These are phyloP conservation scores for Stephania japonica DNA, from an alignment of 164 flowering plant genomes.

Conservation along the genomic window DNA sequence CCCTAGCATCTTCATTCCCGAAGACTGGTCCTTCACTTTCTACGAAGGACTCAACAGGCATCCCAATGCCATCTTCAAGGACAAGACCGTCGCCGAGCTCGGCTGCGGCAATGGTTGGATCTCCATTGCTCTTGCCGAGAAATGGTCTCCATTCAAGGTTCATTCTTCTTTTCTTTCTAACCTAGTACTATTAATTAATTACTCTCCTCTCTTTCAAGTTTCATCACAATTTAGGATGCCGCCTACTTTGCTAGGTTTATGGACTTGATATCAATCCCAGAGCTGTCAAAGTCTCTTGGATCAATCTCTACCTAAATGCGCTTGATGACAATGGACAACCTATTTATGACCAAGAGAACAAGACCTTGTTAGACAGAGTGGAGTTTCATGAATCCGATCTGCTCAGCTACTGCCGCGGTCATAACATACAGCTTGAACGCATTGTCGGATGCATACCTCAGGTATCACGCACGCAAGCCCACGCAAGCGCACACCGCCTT, in stretches of 20 bases:
- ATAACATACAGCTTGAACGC: constrained; percentile 71
- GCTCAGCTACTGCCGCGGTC: constrained; percentile 74
- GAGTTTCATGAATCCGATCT: constrained; percentile 97
- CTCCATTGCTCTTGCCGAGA: constrained; percentile 89
- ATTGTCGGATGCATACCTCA: constrained; percentile 99
- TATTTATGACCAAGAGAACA: constrained; percentile 70
- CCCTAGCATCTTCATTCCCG: constrained; percentile 94
- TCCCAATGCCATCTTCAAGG: constrained; percentile 82
- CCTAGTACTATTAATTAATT: background rate
- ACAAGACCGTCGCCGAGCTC: constrained; percentile 83
- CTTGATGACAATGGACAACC: constrained; percentile 80
- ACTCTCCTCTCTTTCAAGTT: background rate
- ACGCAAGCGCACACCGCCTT: no score
- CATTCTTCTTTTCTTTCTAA: background rate
- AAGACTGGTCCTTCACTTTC: constrained; percentile 97
- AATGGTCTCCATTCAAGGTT: constrained; percentile 91
- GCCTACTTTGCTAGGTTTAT: constrained; percentile 55
- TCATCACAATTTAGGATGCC: background rate
- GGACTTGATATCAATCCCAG: constrained; percentile 98
- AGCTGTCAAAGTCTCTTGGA: constrained; percentile 90
- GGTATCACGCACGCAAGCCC: no score
- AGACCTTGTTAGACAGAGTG: constrained; percentile 87
- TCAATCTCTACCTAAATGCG: constrained; percentile 86
- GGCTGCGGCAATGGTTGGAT: constrained; percentile 99
- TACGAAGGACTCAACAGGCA: constrained; percentile 92